A percentile compares a stretch with the other conserved stretches of the same genome.
phyloP scores from a whole-genome alignment of 257 asterid genomes.

The Mitragyna speciosa region DNA sequence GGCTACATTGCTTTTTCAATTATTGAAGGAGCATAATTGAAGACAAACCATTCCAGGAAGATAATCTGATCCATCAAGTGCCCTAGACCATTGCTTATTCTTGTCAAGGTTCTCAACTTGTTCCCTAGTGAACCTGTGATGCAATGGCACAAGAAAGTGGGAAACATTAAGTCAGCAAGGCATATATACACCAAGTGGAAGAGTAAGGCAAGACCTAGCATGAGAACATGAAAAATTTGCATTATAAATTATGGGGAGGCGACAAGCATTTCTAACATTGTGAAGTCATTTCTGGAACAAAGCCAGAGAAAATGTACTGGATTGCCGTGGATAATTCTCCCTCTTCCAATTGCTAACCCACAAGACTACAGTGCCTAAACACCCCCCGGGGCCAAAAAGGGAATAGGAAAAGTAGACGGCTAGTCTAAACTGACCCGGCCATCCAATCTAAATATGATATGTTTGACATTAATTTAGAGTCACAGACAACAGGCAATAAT shows the following conservation, averaged over 20 bases:
- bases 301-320: background rate
- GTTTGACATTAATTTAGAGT: background rate
- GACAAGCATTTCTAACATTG: no score
- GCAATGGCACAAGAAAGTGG: constrained; percentile 4
- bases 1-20: background rate
- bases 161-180: background rate
- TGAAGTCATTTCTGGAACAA: background rate
- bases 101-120: constrained; percentile 77
- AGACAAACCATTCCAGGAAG: constrained; percentile 92
- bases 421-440: background rate
- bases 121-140: constrained; percentile 67
- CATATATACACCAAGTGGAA: background rate
- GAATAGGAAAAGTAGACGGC: background rate
- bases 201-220: background rate
- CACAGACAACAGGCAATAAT: background rate
- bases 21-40: background rate
- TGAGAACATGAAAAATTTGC: background rate
- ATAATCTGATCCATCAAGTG: constrained; percentile 98
- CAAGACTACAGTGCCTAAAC: no score
- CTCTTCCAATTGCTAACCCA: no score
- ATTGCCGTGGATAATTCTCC: background rate
- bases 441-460: background rate
- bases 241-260: background rate
- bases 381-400: background rate
- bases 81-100: constrained; percentile 92